These are phyloP conservation scores for Ceratobasidium papillatum DNA, from an alignment of 1,284 basidiomycete genomes.

Conservation along the genomic window DNA sequence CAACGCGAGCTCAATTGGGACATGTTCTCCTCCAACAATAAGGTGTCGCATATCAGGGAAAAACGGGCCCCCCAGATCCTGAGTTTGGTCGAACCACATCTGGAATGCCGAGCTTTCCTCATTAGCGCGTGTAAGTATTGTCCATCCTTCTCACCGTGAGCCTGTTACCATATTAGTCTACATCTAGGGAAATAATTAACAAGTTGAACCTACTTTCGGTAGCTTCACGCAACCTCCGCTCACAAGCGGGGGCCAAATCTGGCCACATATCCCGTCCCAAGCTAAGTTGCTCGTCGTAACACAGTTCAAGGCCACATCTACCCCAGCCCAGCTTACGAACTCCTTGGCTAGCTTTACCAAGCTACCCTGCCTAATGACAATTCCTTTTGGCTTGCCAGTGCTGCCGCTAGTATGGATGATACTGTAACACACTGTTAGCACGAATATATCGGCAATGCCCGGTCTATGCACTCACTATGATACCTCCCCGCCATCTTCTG, in stretches of 20 bases:
- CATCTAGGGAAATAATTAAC: background rate
- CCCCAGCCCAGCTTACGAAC: background rate
- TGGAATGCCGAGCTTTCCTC: background rate
- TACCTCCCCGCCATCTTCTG: background rate
- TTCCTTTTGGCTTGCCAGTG: conserved; percentile 12
- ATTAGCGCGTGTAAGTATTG: background rate
- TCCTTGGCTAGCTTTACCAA: background rate
- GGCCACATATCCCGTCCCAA: background rate
- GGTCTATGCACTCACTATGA: conserved; percentile 11
- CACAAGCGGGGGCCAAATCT: background rate
- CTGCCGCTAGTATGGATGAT: conserved; percentile 16
- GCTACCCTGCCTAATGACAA: background rate
- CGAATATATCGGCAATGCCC: no score
- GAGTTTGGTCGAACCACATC: conserved; percentile 14
- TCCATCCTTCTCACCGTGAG: conserved; percentile 2
- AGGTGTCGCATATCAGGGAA: conserved; percentile 14
- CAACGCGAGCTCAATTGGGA: background rate
- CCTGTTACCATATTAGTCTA: background rate
- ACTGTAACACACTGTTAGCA: background rate
- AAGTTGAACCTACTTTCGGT: background rate
- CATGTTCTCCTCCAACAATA: background rate
- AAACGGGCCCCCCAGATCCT: background rate
- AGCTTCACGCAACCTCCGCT: conserved; percentile 15
- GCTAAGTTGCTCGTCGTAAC: conserved; percentile 1
- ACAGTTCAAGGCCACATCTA: background rate